Percentiles rank a stretch among this genome's conserved stretches.
Evolutionary conservation across 495 filamentous ascomycete species (phyloP).

Genomic region (Penicillium roqueforti): DNA sequence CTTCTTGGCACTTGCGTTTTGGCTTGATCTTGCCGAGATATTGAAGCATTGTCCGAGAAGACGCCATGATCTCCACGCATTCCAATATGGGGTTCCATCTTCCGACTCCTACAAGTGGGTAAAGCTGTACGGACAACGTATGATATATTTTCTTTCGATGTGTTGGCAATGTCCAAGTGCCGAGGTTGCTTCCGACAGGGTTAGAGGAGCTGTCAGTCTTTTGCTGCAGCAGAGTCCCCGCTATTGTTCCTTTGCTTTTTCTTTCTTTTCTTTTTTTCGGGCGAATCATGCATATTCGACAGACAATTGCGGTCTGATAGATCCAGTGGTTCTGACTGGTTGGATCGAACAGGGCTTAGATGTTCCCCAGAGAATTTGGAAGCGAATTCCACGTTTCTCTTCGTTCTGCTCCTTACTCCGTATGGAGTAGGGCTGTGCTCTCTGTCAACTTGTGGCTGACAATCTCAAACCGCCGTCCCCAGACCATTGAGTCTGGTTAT

Average conservation of each 20-base stretch:
- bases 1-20: not conserved
- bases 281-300: slow-evolving; percentile 15
- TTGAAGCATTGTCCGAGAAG: not conserved
- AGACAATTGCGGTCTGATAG: slow-evolving; percentile 25
- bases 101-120: not conserved
- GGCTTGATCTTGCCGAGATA: not conserved
- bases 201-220: slow-evolving; percentile 4
- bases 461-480: slow-evolving; percentile 20
- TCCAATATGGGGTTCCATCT: not conserved
- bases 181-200: not conserved
- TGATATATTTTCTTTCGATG: not conserved
- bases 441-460: slow-evolving; percentile 13
- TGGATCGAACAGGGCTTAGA: not conserved
- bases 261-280: not conserved
- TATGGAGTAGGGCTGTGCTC: not conserved
- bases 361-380: not conserved
- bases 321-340: slow-evolving; percentile 21
- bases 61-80: not conserved
- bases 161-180: not conserved
- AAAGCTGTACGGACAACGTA: not conserved
- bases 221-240: not conserved
- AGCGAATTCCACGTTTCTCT: not conserved
- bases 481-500: slow-evolving; percentile 12
- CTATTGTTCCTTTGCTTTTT: not conserved
- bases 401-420: not conserved